phyloP scores from a whole-genome alignment of 208 protist species.

The Acanthamoeba royreba region DNA sequence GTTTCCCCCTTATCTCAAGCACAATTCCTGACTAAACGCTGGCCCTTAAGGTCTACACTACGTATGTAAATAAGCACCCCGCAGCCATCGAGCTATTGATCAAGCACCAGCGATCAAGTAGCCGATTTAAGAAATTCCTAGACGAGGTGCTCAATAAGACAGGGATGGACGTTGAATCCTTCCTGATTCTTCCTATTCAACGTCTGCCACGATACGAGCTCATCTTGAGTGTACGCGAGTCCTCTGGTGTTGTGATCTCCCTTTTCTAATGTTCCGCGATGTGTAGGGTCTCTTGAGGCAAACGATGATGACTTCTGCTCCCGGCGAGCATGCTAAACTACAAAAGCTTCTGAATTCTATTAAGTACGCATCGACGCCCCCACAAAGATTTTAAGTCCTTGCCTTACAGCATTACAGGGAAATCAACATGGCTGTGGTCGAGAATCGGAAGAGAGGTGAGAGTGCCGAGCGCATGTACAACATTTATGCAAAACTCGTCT shows the following conservation, averaged over 20 bases:
- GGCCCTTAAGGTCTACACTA: no score
- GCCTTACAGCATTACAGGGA: no score
- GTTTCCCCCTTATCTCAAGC: background rate
- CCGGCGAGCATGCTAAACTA: background rate
- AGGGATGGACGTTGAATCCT: background rate
- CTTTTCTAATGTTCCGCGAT: background rate
- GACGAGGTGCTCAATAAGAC: background rate
- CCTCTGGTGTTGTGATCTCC: background rate
- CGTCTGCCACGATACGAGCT: background rate
- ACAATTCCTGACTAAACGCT: no score
- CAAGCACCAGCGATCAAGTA: background rate
- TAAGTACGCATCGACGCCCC: background rate
- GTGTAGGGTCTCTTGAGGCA: no score
- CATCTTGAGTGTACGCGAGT: background rate
- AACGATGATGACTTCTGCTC: no score
- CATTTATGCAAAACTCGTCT: background rate
- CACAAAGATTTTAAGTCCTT: background rate
- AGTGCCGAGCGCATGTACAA: background rate
- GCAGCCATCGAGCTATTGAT: background rate
- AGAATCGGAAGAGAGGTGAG: background rate
- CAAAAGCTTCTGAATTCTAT: background rate
- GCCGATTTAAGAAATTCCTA: background rate
- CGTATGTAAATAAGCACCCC: background rate
- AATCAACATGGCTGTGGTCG: conserved; percentile 35
- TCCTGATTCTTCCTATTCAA: background rate